phyloP scores from a whole-genome alignment of 2,329 filamentous ascomycete genomes.

The Macrophomina phaseolina region DNA sequence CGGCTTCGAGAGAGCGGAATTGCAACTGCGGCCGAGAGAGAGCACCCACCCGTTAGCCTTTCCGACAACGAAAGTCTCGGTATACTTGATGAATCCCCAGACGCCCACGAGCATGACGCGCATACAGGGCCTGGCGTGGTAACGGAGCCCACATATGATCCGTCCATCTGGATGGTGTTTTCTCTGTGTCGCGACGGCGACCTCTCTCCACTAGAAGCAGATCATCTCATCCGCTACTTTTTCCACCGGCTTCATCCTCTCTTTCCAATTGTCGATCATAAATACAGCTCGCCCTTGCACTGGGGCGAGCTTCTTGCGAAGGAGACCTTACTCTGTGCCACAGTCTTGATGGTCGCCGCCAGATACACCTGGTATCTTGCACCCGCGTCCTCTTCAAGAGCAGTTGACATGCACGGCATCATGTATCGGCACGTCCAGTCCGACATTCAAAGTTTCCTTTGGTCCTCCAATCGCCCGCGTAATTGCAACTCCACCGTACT shows the following conservation, averaged over 20 bases:
- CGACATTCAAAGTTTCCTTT: not conserved
- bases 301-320: not conserved
- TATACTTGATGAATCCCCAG: not conserved
- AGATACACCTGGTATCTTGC: not conserved
- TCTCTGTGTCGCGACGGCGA: not conserved
- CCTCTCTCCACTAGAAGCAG: not conserved
- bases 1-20: not conserved
- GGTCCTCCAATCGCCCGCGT: not conserved
- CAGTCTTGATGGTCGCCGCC: not conserved
- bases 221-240: not conserved
- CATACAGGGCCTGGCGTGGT: not conserved
- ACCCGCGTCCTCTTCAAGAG: not conserved
- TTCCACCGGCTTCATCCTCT: not conserved
- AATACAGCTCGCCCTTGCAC: not conserved
- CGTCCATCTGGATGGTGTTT: not conserved
- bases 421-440: not conserved
- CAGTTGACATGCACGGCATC: not conserved
- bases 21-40: not conserved
- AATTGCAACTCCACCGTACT: not conserved
- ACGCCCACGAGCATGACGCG: not conserved
- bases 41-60: not conserved
- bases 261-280: not conserved
- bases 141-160: not conserved
- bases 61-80: not conserved
- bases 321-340: not conserved